These are phyloP conservation scores for Penicillium arizonense DNA, from an alignment of 495 filamentous ascomycete species.

Conservation along the genomic window DNA sequence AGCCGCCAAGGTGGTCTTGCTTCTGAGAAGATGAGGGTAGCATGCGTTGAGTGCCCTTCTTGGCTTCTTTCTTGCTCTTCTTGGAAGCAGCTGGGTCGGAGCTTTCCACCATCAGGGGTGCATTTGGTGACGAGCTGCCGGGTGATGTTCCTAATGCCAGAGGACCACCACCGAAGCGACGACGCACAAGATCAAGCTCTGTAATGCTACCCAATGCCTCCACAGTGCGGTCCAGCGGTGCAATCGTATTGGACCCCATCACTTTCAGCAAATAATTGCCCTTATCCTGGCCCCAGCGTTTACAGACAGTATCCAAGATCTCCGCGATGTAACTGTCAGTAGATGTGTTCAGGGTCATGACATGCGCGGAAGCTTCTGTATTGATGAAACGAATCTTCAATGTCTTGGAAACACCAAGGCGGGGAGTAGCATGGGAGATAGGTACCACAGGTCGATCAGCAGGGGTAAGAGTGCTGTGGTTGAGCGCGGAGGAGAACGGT, in stretches of 20 bases:
- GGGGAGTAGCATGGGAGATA: constrained; percentile 59
- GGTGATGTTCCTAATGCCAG: constrained; percentile 75
- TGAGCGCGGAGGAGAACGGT: constrained; percentile 51
- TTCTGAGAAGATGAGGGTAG: constrained; percentile 79
- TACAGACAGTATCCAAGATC: constrained; percentile 86
- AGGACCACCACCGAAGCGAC: constrained; percentile 81
- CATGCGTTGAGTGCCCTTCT: constrained; percentile 60
- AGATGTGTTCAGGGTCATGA: constrained; percentile 75
- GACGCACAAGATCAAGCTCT: constrained; percentile 82
- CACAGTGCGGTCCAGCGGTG: constrained; percentile 82
- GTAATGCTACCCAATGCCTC: constrained; percentile 80
- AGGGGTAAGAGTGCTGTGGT: constrained; percentile 53
- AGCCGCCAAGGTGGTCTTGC: constrained; percentile 67
- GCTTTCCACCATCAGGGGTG: constrained; percentile 60
- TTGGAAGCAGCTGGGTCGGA: constrained; percentile 44
- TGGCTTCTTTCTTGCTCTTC: constrained; percentile 71
- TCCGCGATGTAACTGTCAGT: constrained; percentile 95
- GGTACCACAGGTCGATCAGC: constrained; percentile 62
- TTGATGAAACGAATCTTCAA: constrained; percentile 83
- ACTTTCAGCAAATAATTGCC: constrained; percentile 86
- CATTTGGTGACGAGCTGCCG: constrained; percentile 77
- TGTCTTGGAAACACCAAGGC: constrained; percentile 78
- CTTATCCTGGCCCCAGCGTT: constrained; percentile 86
- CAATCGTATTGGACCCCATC: constrained; percentile 77
- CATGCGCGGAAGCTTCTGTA: constrained; percentile 56